A percentile compares a stretch with the other conserved stretches of the same genome.
These are phyloP conservation scores for Gynandropsis gynandra DNA, from an alignment of 345 rosid species.

Conservation along the genomic window DNA sequence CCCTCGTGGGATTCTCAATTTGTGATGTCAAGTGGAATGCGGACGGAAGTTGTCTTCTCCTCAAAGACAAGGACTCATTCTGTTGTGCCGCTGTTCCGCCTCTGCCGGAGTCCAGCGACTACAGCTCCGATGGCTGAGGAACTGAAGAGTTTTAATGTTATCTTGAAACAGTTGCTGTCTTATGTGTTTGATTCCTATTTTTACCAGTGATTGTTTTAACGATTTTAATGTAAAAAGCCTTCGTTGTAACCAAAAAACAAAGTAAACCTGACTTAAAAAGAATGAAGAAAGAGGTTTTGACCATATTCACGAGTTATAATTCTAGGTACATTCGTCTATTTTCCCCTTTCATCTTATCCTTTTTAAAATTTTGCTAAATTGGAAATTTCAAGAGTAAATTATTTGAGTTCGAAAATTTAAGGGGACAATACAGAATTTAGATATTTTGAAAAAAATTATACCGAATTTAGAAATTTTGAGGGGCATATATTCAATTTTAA, in stretches of 20 bases:
- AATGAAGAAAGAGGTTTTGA: no score
- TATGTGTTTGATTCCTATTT: slow-evolving; percentile 6
- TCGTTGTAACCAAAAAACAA: slow-evolving; percentile 13
- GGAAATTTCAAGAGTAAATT: no score
- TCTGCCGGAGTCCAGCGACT: slow-evolving; percentile 73
- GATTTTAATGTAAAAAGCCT: slow-evolving; percentile 19
- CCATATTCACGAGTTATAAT: no score
- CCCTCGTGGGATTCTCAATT: slow-evolving; percentile 58
- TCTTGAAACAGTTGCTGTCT: slow-evolving; percentile 17
- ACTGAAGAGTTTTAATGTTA: slow-evolving; percentile 1
- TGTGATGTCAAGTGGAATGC: slow-evolving; percentile 84
- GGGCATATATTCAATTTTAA: no score
- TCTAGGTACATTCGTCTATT: no score
- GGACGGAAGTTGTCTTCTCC: slow-evolving; percentile 85
- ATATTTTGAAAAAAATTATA: no score
- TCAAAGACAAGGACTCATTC: slow-evolving; percentile 85
- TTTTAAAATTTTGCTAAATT: no score
- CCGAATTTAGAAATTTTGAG: no score
- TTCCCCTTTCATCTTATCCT: no score
- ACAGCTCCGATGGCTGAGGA: slow-evolving; percentile 75
- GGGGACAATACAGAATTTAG: no score
- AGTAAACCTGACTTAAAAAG: no score
- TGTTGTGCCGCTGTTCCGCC: slow-evolving; percentile 77
- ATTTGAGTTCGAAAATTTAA: no score
- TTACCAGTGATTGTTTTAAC: neutral